Base-by-base conservation (phyloP, 306 rosid genomes). In the Prosopis cineraria region DNA sequence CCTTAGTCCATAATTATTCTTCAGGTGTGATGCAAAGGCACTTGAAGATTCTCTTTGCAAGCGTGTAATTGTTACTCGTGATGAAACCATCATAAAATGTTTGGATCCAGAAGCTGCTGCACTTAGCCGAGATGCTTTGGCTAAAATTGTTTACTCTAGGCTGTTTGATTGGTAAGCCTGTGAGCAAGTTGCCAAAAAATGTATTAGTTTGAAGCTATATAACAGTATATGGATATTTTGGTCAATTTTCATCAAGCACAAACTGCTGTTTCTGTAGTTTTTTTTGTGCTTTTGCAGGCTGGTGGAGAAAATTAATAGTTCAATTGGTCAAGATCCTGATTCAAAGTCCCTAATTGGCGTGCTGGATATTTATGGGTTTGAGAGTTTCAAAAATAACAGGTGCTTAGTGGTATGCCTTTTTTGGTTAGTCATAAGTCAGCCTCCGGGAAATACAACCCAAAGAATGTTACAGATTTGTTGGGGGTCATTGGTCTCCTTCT, bases 361-460 rank as follows among this genome's bases (percentile, higher is more conserved):
- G 81, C 91, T 96, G 86, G 99, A 96, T 88, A 96, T 96, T 70
- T 96, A 96, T 82, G 99, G 99, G 81, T 96, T 96, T 84, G 99
- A 96, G 88, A 96, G 98, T 93, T 96, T 96, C 93, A 93, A 91
- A 90, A 93, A 96, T 73, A 96, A 96, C 98, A 96, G 99, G 99
- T 96, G 88, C 88, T 76, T 85, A 84, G 75, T 37, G 82, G 81
- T 83, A 76, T 64, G 75, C 85, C 84, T 84, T 89, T 59, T 83
- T 77, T 78, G 84, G 78, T 83, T 87, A 68, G 69, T 81, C 72
- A 50, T 67, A 70, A 81, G 72, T 53, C 59, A 56, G 76, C 83
- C 37, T 65, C 44, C 77, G 64, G n/a, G 10, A 52, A 73, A 53
- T 66, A 60, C 14, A 60, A 37, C 25, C 41, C 77, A 63, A 25